Evolutionary conservation across 2,329 filamentous ascomycete genomes (phyloP).

Genomic region (Penicillium sp.): DNA sequence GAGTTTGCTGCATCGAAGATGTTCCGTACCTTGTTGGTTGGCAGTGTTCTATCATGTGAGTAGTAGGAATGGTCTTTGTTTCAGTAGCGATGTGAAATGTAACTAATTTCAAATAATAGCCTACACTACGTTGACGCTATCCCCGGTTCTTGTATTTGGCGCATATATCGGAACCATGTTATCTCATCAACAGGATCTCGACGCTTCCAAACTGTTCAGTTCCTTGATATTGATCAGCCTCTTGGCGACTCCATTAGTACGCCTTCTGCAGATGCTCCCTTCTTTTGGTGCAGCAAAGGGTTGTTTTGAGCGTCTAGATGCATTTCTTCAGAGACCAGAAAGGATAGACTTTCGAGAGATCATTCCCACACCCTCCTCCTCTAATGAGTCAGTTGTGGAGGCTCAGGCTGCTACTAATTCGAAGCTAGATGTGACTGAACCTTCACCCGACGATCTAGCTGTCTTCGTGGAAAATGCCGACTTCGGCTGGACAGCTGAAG

Average conservation of each 20-base stretch:
- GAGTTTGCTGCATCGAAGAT: constrained; percentile 1
- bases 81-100: neutral
- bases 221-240: neutral
- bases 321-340: constrained; percentile 1
- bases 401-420: neutral
- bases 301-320: neutral
- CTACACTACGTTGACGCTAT: neutral
- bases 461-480: neutral
- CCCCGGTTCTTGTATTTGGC: neutral
- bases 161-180: neutral
- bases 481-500: neutral
- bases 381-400: neutral
- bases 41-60: constrained; percentile 4
- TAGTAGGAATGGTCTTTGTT: neutral
- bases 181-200: neutral
- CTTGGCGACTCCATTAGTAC: neutral
- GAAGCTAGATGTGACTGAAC: neutral
- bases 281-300: neutral
- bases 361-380: neutral
- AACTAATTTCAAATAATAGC: neutral
- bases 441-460: neutral
- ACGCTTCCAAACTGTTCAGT: neutral
- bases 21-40: neutral
- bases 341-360: neutral
- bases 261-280: neutral